Base-by-base conservation (phyloP, 441 rosid genomes). In the Bocquillonia castaneifolia region DNA sequence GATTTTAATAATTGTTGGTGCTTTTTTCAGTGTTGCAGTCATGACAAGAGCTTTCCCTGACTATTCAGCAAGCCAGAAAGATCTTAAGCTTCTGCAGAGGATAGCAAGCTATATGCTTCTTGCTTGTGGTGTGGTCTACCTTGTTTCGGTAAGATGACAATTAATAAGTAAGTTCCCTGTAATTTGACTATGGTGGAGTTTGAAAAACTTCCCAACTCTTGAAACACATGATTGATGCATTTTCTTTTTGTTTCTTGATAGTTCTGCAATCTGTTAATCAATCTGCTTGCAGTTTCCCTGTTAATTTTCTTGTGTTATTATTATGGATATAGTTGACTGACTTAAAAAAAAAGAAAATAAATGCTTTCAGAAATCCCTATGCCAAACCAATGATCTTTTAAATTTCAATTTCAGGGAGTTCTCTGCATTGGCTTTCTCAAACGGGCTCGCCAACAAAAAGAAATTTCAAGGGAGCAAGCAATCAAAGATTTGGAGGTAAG, bases 11-110 rank as follows among this genome's bases (percentile, higher is more conserved):
- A 40, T 54, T 28, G 18, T 28, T 17, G 28, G 51, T 64, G 23
- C 66, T 26, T n/a, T 72, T 57, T 80, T 63, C 84, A 93, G 98
- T 78, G 90, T 81, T 72, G 98, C 97, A 57, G 98, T 93, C 65
- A 89, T 93, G 98, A 93, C 98, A 9, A 86, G 96, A 77, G 96
- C 98, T 72, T 91, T 89, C 79, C 92, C 98, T 65, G 78, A 78
- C 79, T 86, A 83, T 69, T 66, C 81, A 51, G 18, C 64, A 48
- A 79, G 72, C 45, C 82, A 68, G 62, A 77, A 77, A 68, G 81
- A 77, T 50, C 89, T 91, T 39, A 25, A 89, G 71, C 87, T 93
- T 76, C 83, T 91, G 26, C 93, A 85, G 76, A 79, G 89, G 45
- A 80, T 93, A 54, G 93, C 95, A 26, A 86, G 97, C 82, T 93